Conservation (phyloP, 2,329 filamentous ascomycete genomes). For the Hymenoscyphus fraxineus region DNA sequence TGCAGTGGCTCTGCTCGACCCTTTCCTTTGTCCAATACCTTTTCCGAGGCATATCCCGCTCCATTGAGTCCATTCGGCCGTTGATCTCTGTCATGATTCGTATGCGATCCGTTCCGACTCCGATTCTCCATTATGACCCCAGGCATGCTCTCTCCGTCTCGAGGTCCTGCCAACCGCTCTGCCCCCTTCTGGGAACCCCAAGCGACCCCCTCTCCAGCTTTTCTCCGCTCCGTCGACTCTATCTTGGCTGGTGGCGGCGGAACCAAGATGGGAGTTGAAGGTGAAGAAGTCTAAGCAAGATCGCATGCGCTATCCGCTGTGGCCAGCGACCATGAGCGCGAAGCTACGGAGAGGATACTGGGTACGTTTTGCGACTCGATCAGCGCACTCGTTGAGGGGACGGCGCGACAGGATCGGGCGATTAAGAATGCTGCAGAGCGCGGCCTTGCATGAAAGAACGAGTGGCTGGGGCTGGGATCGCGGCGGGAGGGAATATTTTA, state of each 20-base stretch:
- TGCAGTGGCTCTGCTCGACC: constrained; percentile 28
- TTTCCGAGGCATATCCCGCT: constrained; percentile 34
- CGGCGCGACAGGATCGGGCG: constrained; percentile 18
- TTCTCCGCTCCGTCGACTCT: constrained; percentile 32
- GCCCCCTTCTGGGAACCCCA: constrained; percentile 28
- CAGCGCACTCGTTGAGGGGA: constrained; percentile 6
- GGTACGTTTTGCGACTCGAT: constrained; percentile 3
- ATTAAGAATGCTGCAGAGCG: constrained; percentile 27
- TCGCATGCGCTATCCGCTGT: constrained; percentile 32
- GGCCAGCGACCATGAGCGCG: constrained; percentile 31
- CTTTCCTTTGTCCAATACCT: constrained; percentile 36
- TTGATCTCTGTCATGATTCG: constrained; percentile 52
- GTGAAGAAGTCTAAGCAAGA: constrained; percentile 23
- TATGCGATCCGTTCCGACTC: constrained; percentile 49
- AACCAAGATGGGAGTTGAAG: constrained; percentile 11
- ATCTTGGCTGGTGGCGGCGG: constrained; percentile 32
- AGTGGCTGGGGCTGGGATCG: constrained; percentile 19
- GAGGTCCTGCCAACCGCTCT: constrained; percentile 25
- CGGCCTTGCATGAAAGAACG: constrained; percentile 31
- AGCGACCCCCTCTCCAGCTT: constrained; percentile 28
- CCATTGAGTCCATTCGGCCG: constrained; percentile 45
- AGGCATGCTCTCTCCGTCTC: constrained; percentile 42
- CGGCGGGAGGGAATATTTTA: constrained; percentile 3
- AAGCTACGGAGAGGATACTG: constrained; percentile 14
- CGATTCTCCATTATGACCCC: constrained; percentile 55